A percentile compares a stretch with the other conserved stretches of the same genome.
phyloP scores from a whole-genome alignment of 164 flowering plant species.

The Vitis rupestris region DNA sequence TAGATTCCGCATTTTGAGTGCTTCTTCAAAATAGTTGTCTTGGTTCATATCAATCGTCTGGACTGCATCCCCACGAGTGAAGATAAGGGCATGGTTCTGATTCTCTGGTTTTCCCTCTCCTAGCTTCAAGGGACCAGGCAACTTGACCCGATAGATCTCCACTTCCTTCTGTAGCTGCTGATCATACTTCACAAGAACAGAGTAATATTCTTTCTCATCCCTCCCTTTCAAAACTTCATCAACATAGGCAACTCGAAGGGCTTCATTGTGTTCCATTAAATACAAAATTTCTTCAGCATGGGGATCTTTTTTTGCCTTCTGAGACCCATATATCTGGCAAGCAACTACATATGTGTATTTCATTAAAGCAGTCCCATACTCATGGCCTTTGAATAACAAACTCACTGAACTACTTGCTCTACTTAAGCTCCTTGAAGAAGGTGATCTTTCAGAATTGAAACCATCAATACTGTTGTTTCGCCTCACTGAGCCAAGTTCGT shows the following conservation, averaged over 20 bases:
- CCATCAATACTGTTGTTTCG: conserved; percentile 27
- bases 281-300: conserved; percentile 63
- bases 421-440: conserved; percentile 37
- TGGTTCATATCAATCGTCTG: conserved; percentile 81
- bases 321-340: conserved; percentile 69
- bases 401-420: conserved; percentile 43
- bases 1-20: conserved; percentile 63
- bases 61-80: conserved; percentile 69
- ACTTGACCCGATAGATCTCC: conserved; percentile 53
- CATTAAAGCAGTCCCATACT: conserved; percentile 59
- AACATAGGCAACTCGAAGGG: conserved; percentile 70
- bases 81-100: conserved; percentile 68
- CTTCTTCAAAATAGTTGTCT: conserved; percentile 71
- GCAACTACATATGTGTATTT: conserved; percentile 70
- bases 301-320: conserved; percentile 63
- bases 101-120: conserved; percentile 80
- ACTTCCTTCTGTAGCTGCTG: conserved; percentile 56
- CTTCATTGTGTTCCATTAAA: conserved; percentile 58
- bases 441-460: conserved; percentile 23
- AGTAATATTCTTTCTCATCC: conserved; percentile 52
- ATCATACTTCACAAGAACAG: conserved; percentile 70
- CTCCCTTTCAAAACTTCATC: conserved; percentile 58
- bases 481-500: conserved; percentile 42
- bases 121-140: conserved; percentile 71
- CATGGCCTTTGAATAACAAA: conserved; percentile 50